Evolutionary conservation across 1,284 basidiomycete species (phyloP), one percentile per base, ranked within the genome.

Genomic region (Laetiporus sulphureus): DNA sequence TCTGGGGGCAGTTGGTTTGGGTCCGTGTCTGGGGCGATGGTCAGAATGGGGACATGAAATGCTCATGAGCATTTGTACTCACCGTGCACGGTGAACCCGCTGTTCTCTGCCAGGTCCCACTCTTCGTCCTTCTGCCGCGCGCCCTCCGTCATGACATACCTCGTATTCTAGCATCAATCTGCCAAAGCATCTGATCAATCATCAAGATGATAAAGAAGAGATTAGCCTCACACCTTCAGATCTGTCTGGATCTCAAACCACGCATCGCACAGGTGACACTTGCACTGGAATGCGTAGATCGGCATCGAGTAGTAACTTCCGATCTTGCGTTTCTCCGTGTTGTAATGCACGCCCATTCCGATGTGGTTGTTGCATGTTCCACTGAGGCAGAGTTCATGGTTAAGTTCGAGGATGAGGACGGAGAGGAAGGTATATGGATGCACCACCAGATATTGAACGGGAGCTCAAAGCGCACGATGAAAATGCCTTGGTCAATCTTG

Each of bases 391-490:
- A 8, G 4, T 5, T 11, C 5, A 8, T n/a, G 8, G 18, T 7
- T 5, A 10, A 24, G 19, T 15, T 20, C 4, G 10, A 5, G 18
- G 15, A 31, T 5, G 5, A 19, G 1, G 24, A 25, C 13, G 23
- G 32, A 19, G 24, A 44, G 19, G 41, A n/a, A n/a, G n/a, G n/a
- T n/a, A n/a, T n/a, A n/a, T n/a, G n/a, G n/a, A n/a, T n/a, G n/a
- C n/a, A 91, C 85, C 95, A 99, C 93, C 94, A 97, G 51, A 97
- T 92, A 60, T 96, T 93, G 69, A 94, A 99, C 0, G 95, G 95
- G 6, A 98, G 67, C 60, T 95, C 91, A 56, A 95, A 94, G 20
- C 95, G 86, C 24, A 88, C 89, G 39, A 97, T 89, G 25, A 98
- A 72, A 48, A 97, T 91, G 0, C 94, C 95, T 62, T 95, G 81